Evolutionary conservation across 192 early-diverging fungal genomes (phyloP), one percentile per base, ranked within the genome.

Genomic region (Linderina pennispora): DNA sequence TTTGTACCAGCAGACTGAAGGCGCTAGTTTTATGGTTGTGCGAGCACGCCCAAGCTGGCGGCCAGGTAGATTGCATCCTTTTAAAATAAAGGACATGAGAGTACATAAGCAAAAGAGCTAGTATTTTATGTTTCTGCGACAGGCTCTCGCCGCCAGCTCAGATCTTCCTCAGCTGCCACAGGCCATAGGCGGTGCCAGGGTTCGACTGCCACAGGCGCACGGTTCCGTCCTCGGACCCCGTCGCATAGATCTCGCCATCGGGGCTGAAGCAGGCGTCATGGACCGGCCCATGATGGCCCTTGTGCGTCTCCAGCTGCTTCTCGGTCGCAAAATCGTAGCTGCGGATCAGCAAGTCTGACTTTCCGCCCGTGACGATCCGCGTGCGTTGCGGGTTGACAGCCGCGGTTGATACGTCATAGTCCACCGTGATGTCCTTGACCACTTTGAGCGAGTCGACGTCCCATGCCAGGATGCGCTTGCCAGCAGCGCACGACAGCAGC

Each of bases 221-320:
- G 3, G 91, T 94, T 1, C 91, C 91, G 50, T 94, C 91, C 62
- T 94, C 91, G 4, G 86, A 88, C 16, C 90, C 91, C 2, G 89
- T 91, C 6, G 91, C 88, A 58, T 94, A 94, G 15, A 94, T 55
- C 39, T 90, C 84, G 23, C 91, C 91, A 58, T 94, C 91, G 17
- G 91, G 91, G 20, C 90, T 94, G 55, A 91, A 91, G 46, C 85
- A 88, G 19, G 86, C 87, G 51, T 86, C 86, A 41, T 92, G 90
- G 25, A 94, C 84, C 0, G 90, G 84, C 4, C 91, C 91, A 49
- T 92, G 90, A 56, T 94, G 91, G 23, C 91, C 91, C 63, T 92
- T 92, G 55, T 91, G 88, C 11, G 88, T 76, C 55, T 91, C 86
- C 28, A 85, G 53, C 48, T 88, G 87, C 24, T 80, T 58, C 3